Conservation (phyloP, 2,329 filamentous ascomycete species). For the Aphanoascus verrucosus region DNA sequence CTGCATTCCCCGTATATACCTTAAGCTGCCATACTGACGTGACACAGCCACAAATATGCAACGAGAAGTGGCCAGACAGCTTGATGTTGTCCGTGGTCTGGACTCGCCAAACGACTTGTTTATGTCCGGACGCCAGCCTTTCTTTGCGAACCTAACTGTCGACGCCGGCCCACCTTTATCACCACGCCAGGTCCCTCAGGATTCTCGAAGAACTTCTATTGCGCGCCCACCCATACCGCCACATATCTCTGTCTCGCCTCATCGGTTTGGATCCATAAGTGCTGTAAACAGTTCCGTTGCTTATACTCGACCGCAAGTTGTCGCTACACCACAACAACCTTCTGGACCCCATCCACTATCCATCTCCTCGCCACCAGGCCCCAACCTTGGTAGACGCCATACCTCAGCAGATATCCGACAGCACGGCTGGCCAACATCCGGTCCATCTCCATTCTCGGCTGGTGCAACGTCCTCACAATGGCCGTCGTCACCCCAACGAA, state of each 20-base stretch:
- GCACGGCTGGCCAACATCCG: conserved; percentile 56
- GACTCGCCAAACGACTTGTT: conserved; percentile 56
- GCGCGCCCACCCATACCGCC: conserved; percentile 66
- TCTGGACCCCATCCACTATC: conserved; percentile 51
- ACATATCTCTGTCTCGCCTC: conserved; percentile 66
- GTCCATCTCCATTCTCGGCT: conserved; percentile 56
- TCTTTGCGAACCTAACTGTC: conserved; percentile 50
- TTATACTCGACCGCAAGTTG: conserved; percentile 59
- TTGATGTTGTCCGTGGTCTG: conserved; percentile 46
- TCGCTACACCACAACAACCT: conserved; percentile 53
- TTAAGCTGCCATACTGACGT: conserved; percentile 1
- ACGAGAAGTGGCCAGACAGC: conserved; percentile 51
- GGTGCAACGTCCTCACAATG: conserved; percentile 52
- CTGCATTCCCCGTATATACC: conserved; percentile 15
- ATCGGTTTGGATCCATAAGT: conserved; percentile 80
- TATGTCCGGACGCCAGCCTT: conserved; percentile 54
- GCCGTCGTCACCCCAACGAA: conserved; percentile 54
- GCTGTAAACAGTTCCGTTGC: conserved; percentile 53
- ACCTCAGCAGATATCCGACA: conserved; percentile 93
- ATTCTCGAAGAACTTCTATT: conserved; percentile 61
- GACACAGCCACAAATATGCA: conserved; percentile 46
- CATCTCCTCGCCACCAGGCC: conserved; percentile 47
- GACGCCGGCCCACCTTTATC: conserved; percentile 69
- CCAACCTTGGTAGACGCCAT: conserved; percentile 69
- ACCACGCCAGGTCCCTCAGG: conserved; percentile 74